Evolutionary conservation across 345 rosid genomes (phyloP).

Genomic region (Geranium brycei): DNA sequence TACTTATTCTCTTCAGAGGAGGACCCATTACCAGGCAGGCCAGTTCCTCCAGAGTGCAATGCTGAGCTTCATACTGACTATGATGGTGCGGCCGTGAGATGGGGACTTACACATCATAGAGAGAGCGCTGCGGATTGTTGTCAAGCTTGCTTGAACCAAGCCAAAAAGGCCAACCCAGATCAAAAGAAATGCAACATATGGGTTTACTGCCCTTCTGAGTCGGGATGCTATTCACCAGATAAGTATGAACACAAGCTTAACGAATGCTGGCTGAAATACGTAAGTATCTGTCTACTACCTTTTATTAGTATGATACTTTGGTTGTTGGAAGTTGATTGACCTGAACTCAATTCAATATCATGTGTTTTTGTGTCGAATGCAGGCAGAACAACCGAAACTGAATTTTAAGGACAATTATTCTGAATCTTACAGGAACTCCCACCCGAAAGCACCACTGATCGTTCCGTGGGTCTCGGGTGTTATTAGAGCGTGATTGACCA

Average conservation of each 20-base stretch:
- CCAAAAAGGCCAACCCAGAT: slow-evolving; percentile 58
- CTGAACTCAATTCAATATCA: too few species aligned
- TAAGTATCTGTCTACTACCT: slow-evolving; percentile 22
- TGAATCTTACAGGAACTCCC: slow-evolving; percentile 58
- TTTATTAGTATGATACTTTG: slow-evolving; percentile 6
- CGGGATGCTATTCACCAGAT: slow-evolving; percentile 85
- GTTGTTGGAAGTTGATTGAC: too few species aligned
- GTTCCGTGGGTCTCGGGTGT: slow-evolving; percentile 98
- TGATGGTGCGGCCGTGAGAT: slow-evolving; percentile 77
- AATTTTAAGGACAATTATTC: slow-evolving; percentile 72
- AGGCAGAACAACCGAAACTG: slow-evolving; percentile 68
- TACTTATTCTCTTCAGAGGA: slow-evolving; percentile 18
- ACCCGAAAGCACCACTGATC: slow-evolving; percentile 63
- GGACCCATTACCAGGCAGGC: slow-evolving; percentile 77
- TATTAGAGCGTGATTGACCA: slow-evolving; percentile 27
- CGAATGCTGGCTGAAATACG: slow-evolving; percentile 97
- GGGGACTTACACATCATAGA: slow-evolving; percentile 93
- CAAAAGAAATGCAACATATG: slow-evolving; percentile 82
- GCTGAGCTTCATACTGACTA: slow-evolving; percentile 88
- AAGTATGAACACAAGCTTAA: slow-evolving; percentile 66
- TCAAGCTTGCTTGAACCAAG: slow-evolving; percentile 91
- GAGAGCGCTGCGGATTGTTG: slow-evolving; percentile 99
- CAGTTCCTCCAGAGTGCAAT: slow-evolving; percentile 60
- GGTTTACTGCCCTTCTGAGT: slow-evolving; percentile 90
- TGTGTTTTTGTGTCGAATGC: slow-evolving; percentile 19